Conservation (phyloP, 768 basidiomycete species). For the Phaeolepiota aurea region DNA sequence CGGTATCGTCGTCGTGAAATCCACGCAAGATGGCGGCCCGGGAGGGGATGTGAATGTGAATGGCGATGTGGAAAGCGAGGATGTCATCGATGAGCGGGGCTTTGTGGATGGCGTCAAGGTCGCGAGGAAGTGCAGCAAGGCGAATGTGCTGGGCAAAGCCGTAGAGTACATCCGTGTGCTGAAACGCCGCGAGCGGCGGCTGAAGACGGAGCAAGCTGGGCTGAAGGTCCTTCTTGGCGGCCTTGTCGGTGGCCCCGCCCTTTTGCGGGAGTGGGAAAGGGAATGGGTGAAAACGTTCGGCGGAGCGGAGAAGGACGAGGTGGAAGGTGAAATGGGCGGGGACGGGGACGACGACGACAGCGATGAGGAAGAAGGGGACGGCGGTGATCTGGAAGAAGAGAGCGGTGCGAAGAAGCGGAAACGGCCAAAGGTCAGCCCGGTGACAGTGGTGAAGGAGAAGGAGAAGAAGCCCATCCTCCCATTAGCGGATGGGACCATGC, state of each 20-base stretch:
- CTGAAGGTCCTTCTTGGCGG: conserved; percentile 60
- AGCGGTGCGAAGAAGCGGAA: conserved; percentile 53
- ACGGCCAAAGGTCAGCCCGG: conserved; percentile 37
- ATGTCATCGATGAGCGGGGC: conserved; percentile 73
- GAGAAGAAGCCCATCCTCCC: conserved; percentile 35
- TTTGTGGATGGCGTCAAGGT: conserved; percentile 91
- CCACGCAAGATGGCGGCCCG: conserved; percentile 17
- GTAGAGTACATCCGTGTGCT: conserved; percentile 88
- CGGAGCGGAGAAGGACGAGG: conserved; percentile 66
- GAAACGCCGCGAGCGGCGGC: conserved; percentile 66
- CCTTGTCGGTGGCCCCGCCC: conserved; percentile 64
- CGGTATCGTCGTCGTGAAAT: conserved; percentile 21
- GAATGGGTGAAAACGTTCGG: conserved; percentile 72
- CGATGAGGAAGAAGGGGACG: conserved; percentile 44
- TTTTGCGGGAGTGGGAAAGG: conserved; percentile 68
- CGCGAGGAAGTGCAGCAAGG: conserved; percentile 86
- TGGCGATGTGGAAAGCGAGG: conserved; percentile 28
- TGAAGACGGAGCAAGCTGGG: conserved; percentile 70
- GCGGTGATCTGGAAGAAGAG: conserved; percentile 23
- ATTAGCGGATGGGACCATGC: conserved; percentile 21
- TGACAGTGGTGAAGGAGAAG: conserved; percentile 17
- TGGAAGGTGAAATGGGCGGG: conserved; percentile 41
- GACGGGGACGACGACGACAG: conserved; percentile 54
- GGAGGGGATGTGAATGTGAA: conserved; percentile 21
- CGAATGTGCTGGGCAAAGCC: conserved; percentile 83